These are phyloP conservation scores for Hypoxylon fuscum DNA, from an alignment of 495 filamentous ascomycete genomes.

Conservation along the genomic window DNA sequence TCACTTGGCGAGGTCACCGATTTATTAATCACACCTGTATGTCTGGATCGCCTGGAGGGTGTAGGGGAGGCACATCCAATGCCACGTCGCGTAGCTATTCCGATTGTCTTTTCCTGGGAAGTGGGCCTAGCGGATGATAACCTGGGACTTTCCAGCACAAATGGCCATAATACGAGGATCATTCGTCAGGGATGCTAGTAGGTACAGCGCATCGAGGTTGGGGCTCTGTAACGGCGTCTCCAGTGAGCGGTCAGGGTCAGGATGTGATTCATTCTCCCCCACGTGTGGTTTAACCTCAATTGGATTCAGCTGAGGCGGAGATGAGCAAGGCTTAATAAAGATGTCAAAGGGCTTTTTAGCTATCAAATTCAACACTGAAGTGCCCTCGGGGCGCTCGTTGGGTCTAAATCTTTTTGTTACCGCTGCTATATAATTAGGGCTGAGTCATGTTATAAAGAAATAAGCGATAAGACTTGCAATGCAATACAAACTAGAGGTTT, in stretches of 20 bases:
- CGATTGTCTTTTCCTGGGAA: background rate
- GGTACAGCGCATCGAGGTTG: conserved; percentile 29
- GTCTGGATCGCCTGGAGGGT: conserved; percentile 14
- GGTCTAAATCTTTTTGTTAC: conserved; percentile 1
- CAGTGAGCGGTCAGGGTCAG: conserved; percentile 21
- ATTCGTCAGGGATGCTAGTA: conserved; percentile 15
- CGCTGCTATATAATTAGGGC: conserved; percentile 1
- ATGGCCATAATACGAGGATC: conserved; percentile 28
- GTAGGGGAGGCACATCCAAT: conserved; percentile 6
- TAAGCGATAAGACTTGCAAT: conserved; percentile 4
- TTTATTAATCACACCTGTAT: conserved; percentile 30
- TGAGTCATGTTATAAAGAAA: conserved; percentile 27
- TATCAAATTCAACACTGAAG: conserved; percentile 5
- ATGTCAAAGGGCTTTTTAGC: conserved; percentile 3
- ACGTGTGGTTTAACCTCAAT: conserved; percentile 13
- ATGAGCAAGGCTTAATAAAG: background rate
- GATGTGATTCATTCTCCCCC: conserved; percentile 19
- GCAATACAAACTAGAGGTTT: background rate
- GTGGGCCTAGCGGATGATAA: conserved; percentile 6
- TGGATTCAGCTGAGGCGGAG: conserved; percentile 18
- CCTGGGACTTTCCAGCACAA: conserved; percentile 12
- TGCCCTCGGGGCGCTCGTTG: background rate
- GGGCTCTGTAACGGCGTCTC: conserved; percentile 25
- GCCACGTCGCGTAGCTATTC: conserved; percentile 22
- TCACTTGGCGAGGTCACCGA: conserved; percentile 6